Base-by-base conservation (phyloP, 2,329 filamentous ascomycete species). In the Dryadomyces quercus-mongolicae region DNA sequence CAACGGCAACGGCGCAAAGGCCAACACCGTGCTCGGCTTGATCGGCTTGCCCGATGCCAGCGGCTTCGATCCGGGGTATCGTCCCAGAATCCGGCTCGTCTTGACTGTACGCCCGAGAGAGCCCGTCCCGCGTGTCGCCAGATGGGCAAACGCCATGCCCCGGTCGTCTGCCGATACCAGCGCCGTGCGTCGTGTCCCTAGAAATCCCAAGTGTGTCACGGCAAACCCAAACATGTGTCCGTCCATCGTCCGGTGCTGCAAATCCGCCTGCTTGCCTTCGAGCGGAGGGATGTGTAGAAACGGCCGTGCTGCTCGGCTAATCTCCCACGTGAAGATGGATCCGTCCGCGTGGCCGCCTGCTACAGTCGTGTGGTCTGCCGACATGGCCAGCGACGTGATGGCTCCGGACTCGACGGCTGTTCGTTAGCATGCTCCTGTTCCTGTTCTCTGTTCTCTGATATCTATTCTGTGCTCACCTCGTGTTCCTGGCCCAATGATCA, bases 111-210 rank as follows among this genome's bases (percentile, higher is more conserved):
- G 81, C 6, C 86, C 90, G 21, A 98, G 77, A 22, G 90, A 80
- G 3, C 93, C 93, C 42, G 94, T 85, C 1, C 93, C 94, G 62
- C 94, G 79, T 10, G 89, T 95, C 10, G 93, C 94, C 10, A 98
- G 78, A 68, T 98, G 94, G 3, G 93, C 96, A 67, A 98, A 98
- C 0, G 93, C 92, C 94, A 98, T 98, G 20, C 94, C 93, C 50
- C 82, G 82, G 63, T 95, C 88, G 68, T 98, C 91, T 2, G 93
- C 93, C 4, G 93, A 98, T 12, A 97, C 91, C 5, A 98, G 75
- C 3, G 94, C 93, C 15, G 93, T 98, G 63, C 93, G 91, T 56
- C 94, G 80, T 3, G 88, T 96, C 8, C 92, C 93, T 6, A 98
- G 74, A 65, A 98, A 98, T 0, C 92, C 93, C n/a, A 98, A 70